Evolutionary conservation across 768 basidiomycete genomes (phyloP).

Genomic region (Kwoniella dejecticola): DNA sequence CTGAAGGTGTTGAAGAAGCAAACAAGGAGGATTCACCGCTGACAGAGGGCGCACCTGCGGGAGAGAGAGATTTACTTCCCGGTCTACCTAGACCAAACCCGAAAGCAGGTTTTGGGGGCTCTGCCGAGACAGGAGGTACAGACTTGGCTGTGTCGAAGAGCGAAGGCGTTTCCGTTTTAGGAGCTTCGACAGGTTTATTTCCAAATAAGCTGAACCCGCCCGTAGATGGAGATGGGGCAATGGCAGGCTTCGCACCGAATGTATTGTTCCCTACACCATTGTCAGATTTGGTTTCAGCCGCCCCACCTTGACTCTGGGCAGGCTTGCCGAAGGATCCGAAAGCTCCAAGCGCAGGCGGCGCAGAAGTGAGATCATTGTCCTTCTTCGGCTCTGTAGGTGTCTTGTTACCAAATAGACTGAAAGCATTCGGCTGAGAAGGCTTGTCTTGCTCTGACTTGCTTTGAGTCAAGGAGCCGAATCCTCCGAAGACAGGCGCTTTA

Average conservation of each 20-base stretch:
- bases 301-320: background rate
- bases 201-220: slow-evolving; percentile 21
- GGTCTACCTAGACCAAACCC: slow-evolving; percentile 51
- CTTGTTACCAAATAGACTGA: slow-evolving; percentile 20
- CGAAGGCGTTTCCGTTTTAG: background rate
- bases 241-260: slow-evolving; percentile 1
- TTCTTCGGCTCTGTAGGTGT: background rate
- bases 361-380: background rate
- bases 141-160: slow-evolving; percentile 13
- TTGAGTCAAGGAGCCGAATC: too few relatives aligned
- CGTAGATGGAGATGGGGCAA: background rate
- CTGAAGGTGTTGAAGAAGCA: background rate
- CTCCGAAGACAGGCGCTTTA: too few relatives aligned
- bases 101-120: slow-evolving; percentile 22
- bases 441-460: background rate
- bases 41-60: too few relatives aligned
- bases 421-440: background rate
- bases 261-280: background rate
- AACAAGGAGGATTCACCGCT: too few relatives aligned
- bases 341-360: background rate
- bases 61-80: too few relatives aligned
- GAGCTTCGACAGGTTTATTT: background rate
- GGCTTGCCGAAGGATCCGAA: background rate
- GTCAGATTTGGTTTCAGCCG: background rate
- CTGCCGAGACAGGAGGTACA: slow-evolving; percentile 18